phyloP scores from a whole-genome alignment of 371 early-diverging fungal genomes.

The Apophysomyces elegans region DNA sequence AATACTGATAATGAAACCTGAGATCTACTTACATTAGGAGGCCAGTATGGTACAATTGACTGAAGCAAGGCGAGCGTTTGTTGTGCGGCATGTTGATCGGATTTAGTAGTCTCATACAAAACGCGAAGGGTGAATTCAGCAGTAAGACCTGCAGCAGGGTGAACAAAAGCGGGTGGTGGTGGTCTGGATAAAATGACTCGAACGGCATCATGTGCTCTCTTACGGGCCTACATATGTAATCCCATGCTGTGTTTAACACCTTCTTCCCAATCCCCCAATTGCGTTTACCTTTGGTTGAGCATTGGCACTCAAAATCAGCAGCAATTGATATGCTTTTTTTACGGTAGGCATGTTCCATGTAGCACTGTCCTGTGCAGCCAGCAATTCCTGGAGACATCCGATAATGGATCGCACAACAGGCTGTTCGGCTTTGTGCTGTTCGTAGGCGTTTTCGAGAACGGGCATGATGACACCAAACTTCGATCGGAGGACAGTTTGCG shows the following conservation, averaged over 20 bases:
- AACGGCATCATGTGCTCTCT: constrained; percentile 87
- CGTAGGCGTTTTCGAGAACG: constrained; percentile 61
- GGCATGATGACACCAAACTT: constrained; percentile 67
- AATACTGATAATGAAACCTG: not conserved
- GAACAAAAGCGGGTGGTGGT: constrained; percentile 76
- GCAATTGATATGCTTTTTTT: constrained; percentile 71
- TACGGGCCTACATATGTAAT: constrained; percentile 52
- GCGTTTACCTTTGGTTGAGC: constrained; percentile 81
- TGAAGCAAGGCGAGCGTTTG: constrained; percentile 82
- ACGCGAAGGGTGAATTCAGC: constrained; percentile 75
- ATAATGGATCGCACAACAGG: constrained; percentile 78
- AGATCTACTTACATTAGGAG: constrained; percentile 53
- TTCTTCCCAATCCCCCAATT: not conserved
- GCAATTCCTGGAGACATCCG: constrained; percentile 82
- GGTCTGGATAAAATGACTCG: constrained; percentile 68
- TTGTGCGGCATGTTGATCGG: constrained; percentile 71
- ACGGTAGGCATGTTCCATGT: constrained; percentile 74
- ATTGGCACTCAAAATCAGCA: constrained; percentile 81
- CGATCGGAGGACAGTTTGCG: constrained; percentile 63
- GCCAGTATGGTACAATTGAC: constrained; percentile 76
- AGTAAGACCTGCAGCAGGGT: constrained; percentile 79
- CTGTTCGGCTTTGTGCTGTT: constrained; percentile 67
- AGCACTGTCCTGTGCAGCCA: constrained; percentile 77
- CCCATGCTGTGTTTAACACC: not conserved
- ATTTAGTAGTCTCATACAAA: constrained; percentile 70